These are phyloP conservation scores for Hanseniaspora valbyensis DNA, from an alignment of 805 yeast species.

Conservation along the genomic window DNA sequence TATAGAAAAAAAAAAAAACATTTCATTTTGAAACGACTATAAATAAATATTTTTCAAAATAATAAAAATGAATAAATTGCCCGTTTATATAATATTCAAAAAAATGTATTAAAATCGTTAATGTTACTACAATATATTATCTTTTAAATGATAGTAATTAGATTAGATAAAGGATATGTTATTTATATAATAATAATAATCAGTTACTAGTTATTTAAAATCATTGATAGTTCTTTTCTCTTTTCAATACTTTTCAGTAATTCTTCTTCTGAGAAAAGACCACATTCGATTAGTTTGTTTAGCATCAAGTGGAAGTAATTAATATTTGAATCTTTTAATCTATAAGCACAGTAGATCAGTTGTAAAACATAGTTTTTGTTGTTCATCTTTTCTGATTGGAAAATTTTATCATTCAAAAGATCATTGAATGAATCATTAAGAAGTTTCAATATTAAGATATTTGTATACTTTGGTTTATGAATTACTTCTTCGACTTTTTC, in stretches of 20 bases:
- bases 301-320: slow-evolving; percentile 28
- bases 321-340: slow-evolving; percentile 40
- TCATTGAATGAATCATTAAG: slow-evolving; percentile 27
- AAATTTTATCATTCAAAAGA: slow-evolving; percentile 24
- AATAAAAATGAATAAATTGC: too few species aligned
- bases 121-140: too few species aligned
- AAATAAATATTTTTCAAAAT: too few species aligned
- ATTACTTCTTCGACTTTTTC: slow-evolving; percentile 27
- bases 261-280: slow-evolving; percentile 22
- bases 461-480: slow-evolving; percentile 6
- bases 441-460: slow-evolving; percentile 24
- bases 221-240: slow-evolving; percentile 26
- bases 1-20: too few species aligned
- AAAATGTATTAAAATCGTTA: too few species aligned
- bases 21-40: too few species aligned
- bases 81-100: too few species aligned
- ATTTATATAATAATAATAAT: too few species aligned
- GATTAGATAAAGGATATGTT: too few species aligned
- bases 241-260: slow-evolving; percentile 24
- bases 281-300: slow-evolving; percentile 23
- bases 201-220: not conserved
- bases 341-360: slow-evolving; percentile 77
- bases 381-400: slow-evolving; percentile 30
- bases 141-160: too few species aligned
- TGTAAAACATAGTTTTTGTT: slow-evolving; percentile 68